Base-by-base conservation (phyloP, 768 basidiomycete genomes). In the Boletus tylopilopsis region DNA sequence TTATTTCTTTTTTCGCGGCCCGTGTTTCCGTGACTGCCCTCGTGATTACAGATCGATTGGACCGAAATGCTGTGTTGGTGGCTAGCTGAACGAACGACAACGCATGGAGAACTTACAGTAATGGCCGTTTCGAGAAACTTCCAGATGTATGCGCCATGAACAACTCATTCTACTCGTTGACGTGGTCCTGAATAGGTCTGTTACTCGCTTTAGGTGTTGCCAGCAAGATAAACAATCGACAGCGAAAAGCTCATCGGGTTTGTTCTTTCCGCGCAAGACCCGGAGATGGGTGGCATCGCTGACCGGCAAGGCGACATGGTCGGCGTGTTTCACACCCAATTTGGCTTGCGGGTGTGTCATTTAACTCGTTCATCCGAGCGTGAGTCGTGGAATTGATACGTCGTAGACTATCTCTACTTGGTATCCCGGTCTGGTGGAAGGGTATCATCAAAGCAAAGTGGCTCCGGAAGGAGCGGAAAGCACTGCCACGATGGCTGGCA, bases 191-290 rank as follows among this genome's bases (percentile, higher is more conserved):
- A 21, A 51, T n/a, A 62, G 60, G 60, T 97, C 16, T 99, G 96
- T 71, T 99, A 99, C 68, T 92, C 90, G 59, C 93, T 92, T 71
- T 99, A 94, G 94, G 91, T 94, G 5, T 77, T 98, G 5, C 94
- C 96, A 2, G 74, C 37, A 90, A 85, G 60, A 65, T 94, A 4
- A 68, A 77, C 0, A 91, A 95, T 99, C 60, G 85, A 97, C 63
- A 73, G 82, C 1, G 78, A 85, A n/a, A 90, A 87, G 60, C 73
- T 97, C 27, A 74, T 75, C 1, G 61, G 68, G 4, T 99, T 97
- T 70, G 95, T 99, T 49, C 76, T 97, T 7, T 87, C 86, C 13
- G 86, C 94, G 6, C 71, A 98, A 86, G 96, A 98, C 61, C 72
- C 78, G 0, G 94, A 98, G 56, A 79, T 74, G 6, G 96, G 96